Evolutionary conservation across 2,329 filamentous ascomycete species (phyloP), one percentile per base, ranked within the genome.

Genomic region (Westerdykella ornata): DNA sequence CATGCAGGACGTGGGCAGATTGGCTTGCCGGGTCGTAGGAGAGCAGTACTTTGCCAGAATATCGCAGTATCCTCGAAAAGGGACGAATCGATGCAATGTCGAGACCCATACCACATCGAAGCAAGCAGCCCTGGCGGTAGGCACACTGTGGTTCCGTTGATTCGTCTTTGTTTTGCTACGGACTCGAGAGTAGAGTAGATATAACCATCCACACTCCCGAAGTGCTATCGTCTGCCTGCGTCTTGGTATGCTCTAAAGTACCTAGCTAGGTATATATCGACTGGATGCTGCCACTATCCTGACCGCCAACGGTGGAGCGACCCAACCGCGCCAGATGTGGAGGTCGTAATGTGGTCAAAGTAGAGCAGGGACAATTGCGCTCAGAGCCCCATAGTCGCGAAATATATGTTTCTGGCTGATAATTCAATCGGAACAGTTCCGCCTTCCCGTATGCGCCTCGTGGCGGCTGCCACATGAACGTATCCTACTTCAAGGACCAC

Each of bases 151-250:
- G 48, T 66, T 64, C 62, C 60, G 59, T 51, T 63, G 63, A 66
- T 66, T 53, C 64, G 60, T 65, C 64, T 68, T 69, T 70, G 67
- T 71, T 82, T 78, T 83, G 81, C 82, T 85, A 85, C 80, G 80
- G 77, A 81, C 62, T 68, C 68, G 68, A 76, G 78, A 79, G 76
- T 78, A 76, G 78, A 79, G 76, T 78, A 77, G 84, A 78, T 79
- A 61, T 56, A 68, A 68, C 37, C 43, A 52, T 53, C 53, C 50
- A 44, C 44, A 51, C 50, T 47, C 59, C 63, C 57, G 56, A 60
- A 52, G 56, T 60, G 56, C 63, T 67, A 74, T 65, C 68, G 71
- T 71, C 67, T 72, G 72, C 59, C 60, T 59, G 59, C 59, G 56
- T 61, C 67, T 59, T 70, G 64, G 62, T 72, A 72, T 74, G 77